Evolutionary conservation across 306 rosid species (phyloP).

Genomic region (Carpinus viminea): DNA sequence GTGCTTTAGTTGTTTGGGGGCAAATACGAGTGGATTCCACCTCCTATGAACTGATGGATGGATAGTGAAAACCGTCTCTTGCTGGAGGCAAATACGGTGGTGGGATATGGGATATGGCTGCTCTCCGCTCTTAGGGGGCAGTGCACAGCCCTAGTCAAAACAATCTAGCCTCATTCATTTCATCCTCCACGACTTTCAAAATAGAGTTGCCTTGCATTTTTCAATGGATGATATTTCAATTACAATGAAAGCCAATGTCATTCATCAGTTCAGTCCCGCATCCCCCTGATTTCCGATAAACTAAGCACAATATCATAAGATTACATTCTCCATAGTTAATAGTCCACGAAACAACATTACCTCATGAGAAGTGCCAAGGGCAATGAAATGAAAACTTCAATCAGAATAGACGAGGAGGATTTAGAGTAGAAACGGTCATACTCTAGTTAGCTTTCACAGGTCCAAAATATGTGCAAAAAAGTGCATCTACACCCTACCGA

Average conservation of each 20-base stretch:
- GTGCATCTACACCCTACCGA: background rate
- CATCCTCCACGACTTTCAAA: background rate
- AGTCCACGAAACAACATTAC: background rate
- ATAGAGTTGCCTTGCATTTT: background rate
- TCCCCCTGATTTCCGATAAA: background rate
- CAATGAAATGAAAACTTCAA: background rate
- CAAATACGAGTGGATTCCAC: no score
- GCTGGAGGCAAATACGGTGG: no score
- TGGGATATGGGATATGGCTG: no score
- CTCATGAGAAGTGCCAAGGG: background rate
- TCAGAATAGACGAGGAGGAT: background rate
- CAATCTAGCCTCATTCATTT: background rate
- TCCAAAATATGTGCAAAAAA: background rate
- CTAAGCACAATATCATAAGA: background rate
- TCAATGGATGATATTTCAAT: background rate
- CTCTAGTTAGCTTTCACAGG: background rate
- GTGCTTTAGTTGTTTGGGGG: no score
- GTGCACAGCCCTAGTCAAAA: no score
- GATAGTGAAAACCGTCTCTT: no score
- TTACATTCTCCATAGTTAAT: background rate
- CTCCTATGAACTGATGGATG: no score
- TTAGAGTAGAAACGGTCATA: background rate
- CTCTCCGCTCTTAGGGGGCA: no score
- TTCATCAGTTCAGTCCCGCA: background rate
- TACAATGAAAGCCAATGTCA: background rate